Conservation (phyloP, 345 rosid genomes). For the Eutrema heterophyllum region DNA sequence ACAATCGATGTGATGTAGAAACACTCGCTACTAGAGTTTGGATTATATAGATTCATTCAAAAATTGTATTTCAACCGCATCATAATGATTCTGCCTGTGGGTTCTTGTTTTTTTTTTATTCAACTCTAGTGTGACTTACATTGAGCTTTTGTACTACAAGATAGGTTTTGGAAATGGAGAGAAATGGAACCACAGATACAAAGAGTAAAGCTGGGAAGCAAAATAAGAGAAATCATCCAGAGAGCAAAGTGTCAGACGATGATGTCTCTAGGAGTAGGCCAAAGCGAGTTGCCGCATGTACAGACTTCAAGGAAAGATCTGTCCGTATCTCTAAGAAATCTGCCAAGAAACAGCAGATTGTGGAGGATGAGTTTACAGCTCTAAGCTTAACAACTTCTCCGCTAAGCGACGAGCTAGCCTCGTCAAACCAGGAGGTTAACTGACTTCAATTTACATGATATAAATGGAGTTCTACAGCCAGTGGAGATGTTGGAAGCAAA, state of each 20-base stretch:
- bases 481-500: constrained; percentile 63
- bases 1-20: background rate
- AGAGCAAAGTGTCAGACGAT: constrained; percentile 11
- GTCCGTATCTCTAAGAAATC: constrained; percentile 34
- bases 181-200: constrained; percentile 7
- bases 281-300: constrained; percentile 72
- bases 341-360: constrained; percentile 37
- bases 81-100: background rate
- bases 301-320: constrained; percentile 55
- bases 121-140: background rate
- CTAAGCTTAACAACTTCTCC: constrained; percentile 32
- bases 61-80: background rate
- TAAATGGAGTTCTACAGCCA: constrained; percentile 34
- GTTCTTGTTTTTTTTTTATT: background rate
- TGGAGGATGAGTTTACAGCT: constrained; percentile 49
- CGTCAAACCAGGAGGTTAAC: constrained; percentile 50
- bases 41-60: background rate
- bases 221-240: constrained; percentile 32
- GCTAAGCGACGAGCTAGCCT: constrained; percentile 23
- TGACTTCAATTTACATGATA: constrained; percentile 47
- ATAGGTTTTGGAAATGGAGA: constrained; percentile 8
- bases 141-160: background rate
- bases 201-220: constrained; percentile 8
- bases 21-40: background rate
- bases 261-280: constrained; percentile 41